A percentile compares a stretch with the other conserved stretches of the same genome.
phyloP scores from a whole-genome alignment of 257 asterid species.

The Echium plantagineum region DNA sequence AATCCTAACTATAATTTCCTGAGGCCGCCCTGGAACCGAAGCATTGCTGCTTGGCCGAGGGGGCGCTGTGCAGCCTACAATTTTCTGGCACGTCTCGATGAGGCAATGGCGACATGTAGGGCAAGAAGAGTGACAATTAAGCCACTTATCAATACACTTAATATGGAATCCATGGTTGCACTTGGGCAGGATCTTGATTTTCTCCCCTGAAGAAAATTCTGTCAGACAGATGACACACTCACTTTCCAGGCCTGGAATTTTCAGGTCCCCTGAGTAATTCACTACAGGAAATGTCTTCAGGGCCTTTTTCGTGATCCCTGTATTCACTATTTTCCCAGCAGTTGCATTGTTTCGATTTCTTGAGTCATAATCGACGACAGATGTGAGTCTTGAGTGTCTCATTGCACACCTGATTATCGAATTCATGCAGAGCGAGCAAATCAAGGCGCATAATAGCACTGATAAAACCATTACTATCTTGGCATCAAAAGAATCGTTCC shows the following conservation, averaged over 20 bases:
- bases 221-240: constrained; percentile 20
- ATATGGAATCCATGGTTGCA: constrained; percentile 24
- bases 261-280: constrained; percentile 11
- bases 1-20: constrained; percentile 3
- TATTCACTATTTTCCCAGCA: constrained; percentile 4
- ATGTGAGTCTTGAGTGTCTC: constrained; percentile 12
- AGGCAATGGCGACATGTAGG: constrained; percentile 27
- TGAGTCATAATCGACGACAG: neutral
- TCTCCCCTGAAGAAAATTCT: constrained; percentile 16
- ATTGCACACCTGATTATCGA: constrained; percentile 20
- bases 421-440: constrained; percentile 22
- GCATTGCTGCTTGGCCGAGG: neutral
- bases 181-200: constrained; percentile 15
- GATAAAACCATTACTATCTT: constrained; percentile 24
- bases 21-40: neutral
- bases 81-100: constrained; percentile 19
- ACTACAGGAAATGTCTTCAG: constrained; percentile 16
- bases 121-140: constrained; percentile 24
- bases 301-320: constrained; percentile 21
- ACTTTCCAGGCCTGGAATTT: constrained; percentile 10
- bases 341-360: neutral
- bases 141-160: constrained; percentile 22
- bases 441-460: constrained; percentile 18
- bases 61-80: constrained; percentile 9
- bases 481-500: constrained; percentile 16